Base-by-base conservation (phyloP, 2,329 filamentous ascomycete genomes). In the Epichloe festucae region DNA sequence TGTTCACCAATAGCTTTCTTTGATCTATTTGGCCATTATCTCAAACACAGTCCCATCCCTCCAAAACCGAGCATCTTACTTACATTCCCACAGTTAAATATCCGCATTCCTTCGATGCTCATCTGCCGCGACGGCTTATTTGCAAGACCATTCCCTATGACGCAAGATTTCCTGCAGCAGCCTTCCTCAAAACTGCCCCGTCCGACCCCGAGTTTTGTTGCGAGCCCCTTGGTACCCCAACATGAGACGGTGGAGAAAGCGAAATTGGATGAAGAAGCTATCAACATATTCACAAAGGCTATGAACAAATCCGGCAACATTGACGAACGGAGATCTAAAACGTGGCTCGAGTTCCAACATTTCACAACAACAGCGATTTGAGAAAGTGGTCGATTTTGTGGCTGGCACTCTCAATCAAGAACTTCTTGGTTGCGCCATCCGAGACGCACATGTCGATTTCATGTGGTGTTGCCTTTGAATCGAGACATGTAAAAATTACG, bases 61-160 rank as follows among this genome's bases (percentile, higher is more conserved):
- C 11, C 15, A 52, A 47, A 3, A 23, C 15, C 14, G 2, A 31
- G 1, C n/a, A 23, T 12, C 46, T 48, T 5, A 48, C 15, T 14
- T 34, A 11, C 8, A 17, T 31, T 6, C 36, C 10, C 15, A n/a
- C 48, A 81, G 78, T 69, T 81, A 49, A 72, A 78, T 59, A 63
- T 82, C 49, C 76, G 79, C 23, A 70, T 81, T 17, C 79, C 80
- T 2, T 81, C 77, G 0, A 82, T 82, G 79, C 70, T 81, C 54
- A 81, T 83, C 61, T 72, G 70, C 31, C 67, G 73, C 38, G 77
- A 81, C 58, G 70, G 70, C 4, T 62, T 78, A 10, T 69, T 77
- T 66, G 68, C 70, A 2, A 67, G 65, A 46, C 70, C 71, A 3
- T 72, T 70, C 50, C 66, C 69, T 5, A 62, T 66, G 48, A 65